Base-by-base conservation (phyloP, 148 eudicot species). In the Vaccinium macrocarpon region DNA sequence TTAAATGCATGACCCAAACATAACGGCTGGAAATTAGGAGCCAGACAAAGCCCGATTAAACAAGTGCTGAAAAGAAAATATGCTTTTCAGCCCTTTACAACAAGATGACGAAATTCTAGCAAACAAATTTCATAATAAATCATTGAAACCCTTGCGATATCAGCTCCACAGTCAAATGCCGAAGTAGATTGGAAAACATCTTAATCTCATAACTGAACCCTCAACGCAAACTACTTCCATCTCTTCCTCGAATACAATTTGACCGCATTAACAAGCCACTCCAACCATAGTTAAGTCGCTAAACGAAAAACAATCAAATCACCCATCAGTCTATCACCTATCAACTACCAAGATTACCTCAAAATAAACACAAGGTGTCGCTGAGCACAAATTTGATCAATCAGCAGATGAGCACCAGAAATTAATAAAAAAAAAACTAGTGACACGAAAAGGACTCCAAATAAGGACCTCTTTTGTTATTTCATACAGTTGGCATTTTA, bases 21-120 rank as follows among this genome's bases (percentile, higher is more conserved):
- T 19, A 13, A 32, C 25, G 21, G 82, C 6, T 1, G 66, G 61
- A 21, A 79, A 55, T 56, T 56, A 79, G 4, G 42, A 4, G 50
- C 49, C 66, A 79, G 25, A 66, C n/a, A 1, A 35, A 71, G 35
- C 50, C 50, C 68, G 11, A 57, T 32, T 57, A 64, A 64, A 66
- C 42, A 70, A 38, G 29, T 3, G 61, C 9, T 79, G 48, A 16
- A 19, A 29, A 29, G 49, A 23, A 79, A 79, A 14, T 29, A 18
- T 21, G 21, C 29, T 42, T 21, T 50, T 62, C 4, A 32, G 23
- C 49, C 21, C 62, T 80, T 55, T 21, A 35, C 19, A 29, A 80
- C 70, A 80, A 59, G 51, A 38, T 19, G 71, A 80, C 32, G 62
- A 21, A 62, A 59, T 80, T 59, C 82, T 38, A 80, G 14, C 19